Percentiles rank a stretch among this genome's conserved stretches.
Conservation (phyloP, 345 rosid genomes). For the Salix caprea region DNA sequence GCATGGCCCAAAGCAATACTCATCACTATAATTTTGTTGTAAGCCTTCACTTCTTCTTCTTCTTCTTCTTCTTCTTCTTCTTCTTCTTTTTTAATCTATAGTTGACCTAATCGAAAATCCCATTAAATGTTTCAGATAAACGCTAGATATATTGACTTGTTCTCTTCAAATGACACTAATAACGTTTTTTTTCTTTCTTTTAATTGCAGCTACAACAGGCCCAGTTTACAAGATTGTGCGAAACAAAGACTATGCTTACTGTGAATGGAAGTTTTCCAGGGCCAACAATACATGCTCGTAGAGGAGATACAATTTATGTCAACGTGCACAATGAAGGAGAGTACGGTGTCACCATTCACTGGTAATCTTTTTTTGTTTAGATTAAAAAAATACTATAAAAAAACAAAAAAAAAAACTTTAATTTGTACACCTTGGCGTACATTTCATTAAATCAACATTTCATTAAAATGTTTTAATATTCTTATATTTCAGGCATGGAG, state of each 20-base stretch:
- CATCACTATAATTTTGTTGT: conserved; percentile 15
- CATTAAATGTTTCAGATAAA: not conserved
- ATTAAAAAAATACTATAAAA: not conserved
- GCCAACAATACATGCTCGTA: conserved; percentile 26
- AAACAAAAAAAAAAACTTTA: too few species aligned
- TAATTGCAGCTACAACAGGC: conserved; percentile 26
- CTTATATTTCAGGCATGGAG: conserved; percentile 45
- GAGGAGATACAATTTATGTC: conserved; percentile 39
- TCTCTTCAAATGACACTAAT: too few species aligned
- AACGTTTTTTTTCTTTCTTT: not conserved
- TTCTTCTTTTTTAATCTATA: not conserved
- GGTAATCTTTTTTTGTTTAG: conserved; percentile 17
- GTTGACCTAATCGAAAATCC: not conserved
- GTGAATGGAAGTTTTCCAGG: conserved; percentile 37
- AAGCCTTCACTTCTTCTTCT: not conserved
- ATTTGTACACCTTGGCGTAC: too few species aligned
- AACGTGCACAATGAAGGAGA: conserved; percentile 44
- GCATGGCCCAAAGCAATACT: not conserved
- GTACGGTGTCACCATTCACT: conserved; percentile 50
- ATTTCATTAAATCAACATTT: too few species aligned
- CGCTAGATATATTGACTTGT: too few species aligned
- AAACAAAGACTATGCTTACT: conserved; percentile 30
- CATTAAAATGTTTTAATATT: not conserved
- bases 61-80: not conserved
- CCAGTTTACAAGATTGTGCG: conserved; percentile 29